Conservation (phyloP, 345 rosid genomes). For the Carallia brachiata region DNA sequence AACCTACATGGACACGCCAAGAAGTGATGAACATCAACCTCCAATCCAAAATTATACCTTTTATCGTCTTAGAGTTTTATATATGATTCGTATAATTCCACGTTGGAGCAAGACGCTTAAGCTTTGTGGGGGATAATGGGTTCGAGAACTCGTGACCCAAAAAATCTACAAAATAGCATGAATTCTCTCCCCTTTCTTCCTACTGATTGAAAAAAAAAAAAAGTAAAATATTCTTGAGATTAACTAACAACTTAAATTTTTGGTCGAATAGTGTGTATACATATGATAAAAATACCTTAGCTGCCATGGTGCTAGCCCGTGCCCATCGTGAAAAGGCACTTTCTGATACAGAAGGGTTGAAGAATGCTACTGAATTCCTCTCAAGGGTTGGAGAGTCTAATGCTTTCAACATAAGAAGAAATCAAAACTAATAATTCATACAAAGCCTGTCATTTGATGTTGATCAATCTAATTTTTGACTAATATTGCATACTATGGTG, state of each 20-base stretch:
- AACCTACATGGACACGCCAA: constrained; percentile 19
- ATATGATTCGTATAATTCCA: too few relatives aligned
- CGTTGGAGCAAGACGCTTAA: too few relatives aligned
- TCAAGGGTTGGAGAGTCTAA: constrained; percentile 24
- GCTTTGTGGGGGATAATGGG: too few relatives aligned
- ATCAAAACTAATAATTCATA: neutral
- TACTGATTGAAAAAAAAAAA: neutral
- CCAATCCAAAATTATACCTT: too few relatives aligned
- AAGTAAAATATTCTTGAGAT: too few relatives aligned
- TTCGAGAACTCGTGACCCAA: too few relatives aligned
- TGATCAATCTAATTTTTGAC: too few relatives aligned
- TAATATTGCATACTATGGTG: too few relatives aligned
- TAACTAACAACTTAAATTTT: neutral
- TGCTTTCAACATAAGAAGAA: constrained; percentile 14
- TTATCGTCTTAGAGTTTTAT: too few relatives aligned
- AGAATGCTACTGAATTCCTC: constrained; percentile 40
- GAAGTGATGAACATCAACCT: neutral
- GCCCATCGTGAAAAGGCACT: constrained; percentile 46
- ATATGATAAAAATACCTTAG: constrained; percentile 29
- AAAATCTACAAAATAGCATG: too few relatives aligned
- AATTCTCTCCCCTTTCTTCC: too few relatives aligned
- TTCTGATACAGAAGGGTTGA: constrained; percentile 26
- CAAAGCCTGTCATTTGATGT: too few relatives aligned
- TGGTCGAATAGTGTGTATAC: neutral
- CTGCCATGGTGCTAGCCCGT: constrained; percentile 39